A percentile compares a stretch with the other conserved stretches of the same genome.
Conservation (phyloP, 345 rosid genomes). For the Eucalyptus tenuipes region DNA sequence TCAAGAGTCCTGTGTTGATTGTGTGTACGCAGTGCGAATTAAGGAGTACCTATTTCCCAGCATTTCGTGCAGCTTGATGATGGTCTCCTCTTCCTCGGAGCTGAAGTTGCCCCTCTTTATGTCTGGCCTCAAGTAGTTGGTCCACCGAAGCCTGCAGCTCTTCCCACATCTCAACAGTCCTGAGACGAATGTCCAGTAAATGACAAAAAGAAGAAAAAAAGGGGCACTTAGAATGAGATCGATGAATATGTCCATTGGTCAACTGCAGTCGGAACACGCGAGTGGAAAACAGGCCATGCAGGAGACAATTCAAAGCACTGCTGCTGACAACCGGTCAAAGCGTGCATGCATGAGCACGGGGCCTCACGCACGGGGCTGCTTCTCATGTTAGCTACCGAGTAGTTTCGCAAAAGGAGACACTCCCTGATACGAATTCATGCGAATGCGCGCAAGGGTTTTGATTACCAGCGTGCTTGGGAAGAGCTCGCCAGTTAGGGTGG, state of each 20-base stretch:
- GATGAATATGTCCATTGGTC: neutral
- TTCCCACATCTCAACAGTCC: constrained; percentile 61
- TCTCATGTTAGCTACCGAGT: neutral
- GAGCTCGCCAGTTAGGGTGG: neutral
- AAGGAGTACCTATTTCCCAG: constrained; percentile 51
- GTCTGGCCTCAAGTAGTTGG: constrained; percentile 73
- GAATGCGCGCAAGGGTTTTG: neutral
- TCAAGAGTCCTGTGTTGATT: neutral
- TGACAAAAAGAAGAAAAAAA: no score
- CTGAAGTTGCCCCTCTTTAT: constrained; percentile 73
- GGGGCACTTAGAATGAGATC: neutral
- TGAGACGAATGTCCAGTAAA: neutral
- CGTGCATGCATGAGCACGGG: neutral
- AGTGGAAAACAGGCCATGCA: neutral
- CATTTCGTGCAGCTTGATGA: constrained; percentile 50
- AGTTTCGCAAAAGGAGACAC: neutral
- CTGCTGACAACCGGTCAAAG: neutral
- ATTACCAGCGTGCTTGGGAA: neutral
- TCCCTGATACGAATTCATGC: neutral
- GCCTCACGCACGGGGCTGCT: neutral
- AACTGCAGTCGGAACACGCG: neutral
- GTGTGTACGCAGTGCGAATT: neutral
- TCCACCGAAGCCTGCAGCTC: constrained; percentile 83
- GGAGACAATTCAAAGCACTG: neutral
- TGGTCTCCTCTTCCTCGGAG: constrained; percentile 59